Evolutionary conservation across 345 rosid species (phyloP), one percentile per base, ranked within the genome.

Genomic region (Kandelia obovata): DNA sequence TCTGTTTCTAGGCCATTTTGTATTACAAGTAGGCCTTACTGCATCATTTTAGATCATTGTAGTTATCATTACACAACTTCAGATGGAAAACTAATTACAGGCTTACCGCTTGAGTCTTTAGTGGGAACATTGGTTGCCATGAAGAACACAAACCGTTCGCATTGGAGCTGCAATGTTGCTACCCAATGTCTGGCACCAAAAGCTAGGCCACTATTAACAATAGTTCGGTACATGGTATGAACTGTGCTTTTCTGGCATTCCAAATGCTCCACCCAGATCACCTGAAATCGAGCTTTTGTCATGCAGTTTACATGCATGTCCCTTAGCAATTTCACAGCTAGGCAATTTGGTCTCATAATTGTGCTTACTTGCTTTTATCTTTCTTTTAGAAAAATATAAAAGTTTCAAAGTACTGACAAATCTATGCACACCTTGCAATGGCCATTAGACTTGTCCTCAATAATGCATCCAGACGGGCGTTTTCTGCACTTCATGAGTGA

Each of bases 121-220:
- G 97, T 90, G 16, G 99, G 99, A 71, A 96, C 98, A 74, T 96
- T 92, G 68, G 97, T 96, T 37, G 99, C 99, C 99, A 96, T 90
- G 88, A 86, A 92, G 87, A 96, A 96, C 20, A 92, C 98, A 7
- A 87, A 89, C 71, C 92, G 84, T 68, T 96, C 99, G 30, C 99
- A 95, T 56, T 92, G 97, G 61, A 83, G 91, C 83, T 88, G 92
- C 77, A 95, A 70, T 2, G 97, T 87, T 62, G 92, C 82, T 56
- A 90, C 78, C 99, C 99, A 92, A 74, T 86, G 99, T 70, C 87
- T 83, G 30, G 99, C 99, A 17, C 99, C 98, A 53, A 95, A 95
- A 57, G 99, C 97, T 61, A 89, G 73, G 59, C 99, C 99, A 23
- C 92, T 87, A 75, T 78, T 88, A 8, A 92, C 91, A 32, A 89